A percentile compares a stretch with the other conserved stretches of the same genome.
Evolutionary conservation across 2,329 filamentous ascomycete species (phyloP).

Genomic region (Cyphellophora europaea): DNA sequence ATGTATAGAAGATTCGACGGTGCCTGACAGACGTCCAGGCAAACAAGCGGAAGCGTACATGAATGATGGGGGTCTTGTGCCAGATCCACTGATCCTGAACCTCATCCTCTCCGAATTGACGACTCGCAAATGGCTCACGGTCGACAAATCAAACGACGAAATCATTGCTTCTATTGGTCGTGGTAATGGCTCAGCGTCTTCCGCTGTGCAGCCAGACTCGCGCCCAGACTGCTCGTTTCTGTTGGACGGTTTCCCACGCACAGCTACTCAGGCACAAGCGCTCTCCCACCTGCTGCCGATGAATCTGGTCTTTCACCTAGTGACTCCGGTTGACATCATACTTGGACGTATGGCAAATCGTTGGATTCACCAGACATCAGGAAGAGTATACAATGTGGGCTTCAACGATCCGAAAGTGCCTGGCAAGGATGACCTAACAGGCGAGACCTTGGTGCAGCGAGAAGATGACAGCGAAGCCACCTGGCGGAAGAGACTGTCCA

Average conservation of each 20-base stretch:
- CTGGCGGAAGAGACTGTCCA: constrained; percentile 69
- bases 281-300: constrained; percentile 82
- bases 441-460: constrained; percentile 72
- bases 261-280: constrained; percentile 65
- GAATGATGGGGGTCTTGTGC: constrained; percentile 79
- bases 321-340: constrained; percentile 78
- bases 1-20: background rate
- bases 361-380: constrained; percentile 87
- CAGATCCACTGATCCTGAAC: constrained; percentile 82
- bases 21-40: constrained; percentile 41
- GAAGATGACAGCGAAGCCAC: constrained; percentile 80
- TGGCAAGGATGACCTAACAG: constrained; percentile 82
- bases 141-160: constrained; percentile 25
- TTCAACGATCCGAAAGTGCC: constrained; percentile 78
- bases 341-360: constrained; percentile 82
- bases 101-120: constrained; percentile 86
- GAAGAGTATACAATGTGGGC: constrained; percentile 86
- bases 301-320: constrained; percentile 81
- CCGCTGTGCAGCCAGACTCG: constrained; percentile 36
- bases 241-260: constrained; percentile 92
- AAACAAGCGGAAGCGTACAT: constrained; percentile 86
- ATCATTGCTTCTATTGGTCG: constrained; percentile 27
- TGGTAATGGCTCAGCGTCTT: constrained; percentile 30
- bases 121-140: constrained; percentile 71
- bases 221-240: constrained; percentile 80